A percentile compares a stretch with the other conserved stretches of the same genome.
Conservation (phyloP, 345 rosid genomes). For the Gossypium australe region DNA sequence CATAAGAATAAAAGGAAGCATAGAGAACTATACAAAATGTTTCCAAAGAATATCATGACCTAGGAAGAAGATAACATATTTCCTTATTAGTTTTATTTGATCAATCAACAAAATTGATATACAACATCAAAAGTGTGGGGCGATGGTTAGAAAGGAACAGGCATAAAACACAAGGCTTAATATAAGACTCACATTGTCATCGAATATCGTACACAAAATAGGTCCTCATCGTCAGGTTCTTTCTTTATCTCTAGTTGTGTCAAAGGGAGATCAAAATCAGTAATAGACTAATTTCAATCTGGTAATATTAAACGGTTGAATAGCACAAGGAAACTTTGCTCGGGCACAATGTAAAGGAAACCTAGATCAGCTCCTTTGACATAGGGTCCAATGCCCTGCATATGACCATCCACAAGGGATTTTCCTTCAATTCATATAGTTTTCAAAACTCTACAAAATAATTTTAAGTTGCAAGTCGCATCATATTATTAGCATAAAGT, state of each 20-base stretch:
- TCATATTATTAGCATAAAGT: not conserved
- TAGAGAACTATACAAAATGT: no score
- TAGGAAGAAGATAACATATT: not conserved
- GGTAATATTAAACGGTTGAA: slow-evolving; percentile 84
- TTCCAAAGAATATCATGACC: not conserved
- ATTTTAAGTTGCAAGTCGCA: not conserved
- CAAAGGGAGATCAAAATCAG: not conserved
- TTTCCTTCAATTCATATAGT: not conserved
- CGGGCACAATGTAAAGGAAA: slow-evolving; percentile 73
- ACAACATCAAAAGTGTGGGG: slow-evolving; percentile 6
- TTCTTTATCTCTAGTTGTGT: slow-evolving; percentile 4
- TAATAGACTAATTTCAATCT: slow-evolving; percentile 28
- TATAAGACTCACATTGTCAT: not conserved
- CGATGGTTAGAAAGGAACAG: not conserved
- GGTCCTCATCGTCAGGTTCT: slow-evolving; percentile 8
- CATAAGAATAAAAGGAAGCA: not conserved
- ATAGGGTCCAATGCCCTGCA: slow-evolving; percentile 77
- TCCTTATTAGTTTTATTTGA: not conserved
- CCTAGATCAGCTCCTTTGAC: slow-evolving; percentile 88
- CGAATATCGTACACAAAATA: not conserved
- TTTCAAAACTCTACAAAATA: slow-evolving; percentile 4
- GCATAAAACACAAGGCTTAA: not conserved
- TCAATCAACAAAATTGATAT: slow-evolving; percentile 20
- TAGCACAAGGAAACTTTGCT: slow-evolving; percentile 85
- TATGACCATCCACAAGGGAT: not conserved